Base-by-base conservation (phyloP, 2,329 filamentous ascomycete genomes). In the Pyrenochaeta sp. region DNA sequence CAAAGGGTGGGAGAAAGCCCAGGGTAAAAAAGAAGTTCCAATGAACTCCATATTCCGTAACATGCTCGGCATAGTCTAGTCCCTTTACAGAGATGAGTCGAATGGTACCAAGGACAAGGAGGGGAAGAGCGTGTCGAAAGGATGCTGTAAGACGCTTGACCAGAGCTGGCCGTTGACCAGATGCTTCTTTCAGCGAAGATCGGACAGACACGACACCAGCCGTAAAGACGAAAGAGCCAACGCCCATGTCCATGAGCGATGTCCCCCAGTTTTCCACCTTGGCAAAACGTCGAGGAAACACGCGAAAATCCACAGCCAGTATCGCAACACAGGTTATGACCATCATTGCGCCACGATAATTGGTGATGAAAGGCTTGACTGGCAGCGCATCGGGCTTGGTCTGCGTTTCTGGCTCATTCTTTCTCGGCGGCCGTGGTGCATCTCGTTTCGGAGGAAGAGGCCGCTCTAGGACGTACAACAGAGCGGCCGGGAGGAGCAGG, bases 1-100 rank as follows among this genome's bases (percentile, higher is more conserved):
- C 85, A 61, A 96, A 96, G 1, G 92, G 92, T 1, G 93, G 90
- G 17, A 99, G 75, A 34, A 96, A 82, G 5, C 86, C 92, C 7
- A 99, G 79, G 0, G 94, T 99, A 74, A 97, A 97, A 80, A 99
- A 99, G 72, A 99, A 99, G 72, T 99, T 99, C 94, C 94, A 99
- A 72, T 99, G 94, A 7, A 99, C 90, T 29, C 94, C 94, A 66
- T 99, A 99, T 68, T 99, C 94, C 10, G 90, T 91, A 45, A 96
- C 90, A 75, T 99, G 94, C 70, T 99, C 94, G 3, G 92, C 92
- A 67, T 99, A 99, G 67, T 97, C 91, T 20, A 96, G 77, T 6
- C 90, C 89, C 74, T 99, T 99, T 65, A 97, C 92, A 59, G 86
- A 95, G 55, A 90, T 84, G 17, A 97, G 80, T 17, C 94, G 85